A percentile compares a stretch with the other conserved stretches of the same genome.
Evolutionary conservation across 2,329 filamentous ascomycete genomes (phyloP).

Genomic region (Colletotrichum lupini): DNA sequence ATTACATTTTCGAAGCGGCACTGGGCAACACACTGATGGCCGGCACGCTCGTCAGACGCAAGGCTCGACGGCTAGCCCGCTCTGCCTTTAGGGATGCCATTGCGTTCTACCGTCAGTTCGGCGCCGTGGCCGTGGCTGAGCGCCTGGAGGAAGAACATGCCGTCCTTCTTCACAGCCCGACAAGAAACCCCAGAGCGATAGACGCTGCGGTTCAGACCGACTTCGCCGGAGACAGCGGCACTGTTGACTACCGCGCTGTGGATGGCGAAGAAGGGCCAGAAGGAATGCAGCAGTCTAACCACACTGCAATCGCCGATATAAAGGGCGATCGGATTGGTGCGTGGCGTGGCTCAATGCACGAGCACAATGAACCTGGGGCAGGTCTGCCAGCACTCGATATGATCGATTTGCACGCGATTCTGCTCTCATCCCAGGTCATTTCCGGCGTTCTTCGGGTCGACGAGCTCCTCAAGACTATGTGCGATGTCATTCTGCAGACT

Average conservation of each 20-base stretch:
- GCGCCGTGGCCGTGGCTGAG: slow-evolving; percentile 75
- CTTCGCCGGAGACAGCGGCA: slow-evolving; percentile 67
- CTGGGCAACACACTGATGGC: slow-evolving; percentile 80
- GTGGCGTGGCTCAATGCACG: slow-evolving; percentile 71
- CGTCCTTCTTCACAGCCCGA: slow-evolving; percentile 72
- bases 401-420: slow-evolving; percentile 82
- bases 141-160: slow-evolving; percentile 76
- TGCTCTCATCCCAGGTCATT: slow-evolving; percentile 82
- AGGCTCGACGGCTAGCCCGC: slow-evolving; percentile 74
- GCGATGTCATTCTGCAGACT: slow-evolving; percentile 82
- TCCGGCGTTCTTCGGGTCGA: slow-evolving; percentile 83
- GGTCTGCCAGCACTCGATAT: slow-evolving; percentile 82
- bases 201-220: slow-evolving; percentile 79
- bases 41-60: slow-evolving; percentile 74
- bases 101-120: slow-evolving; percentile 74
- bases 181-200: slow-evolving; percentile 65
- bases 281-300: slow-evolving; percentile 54
- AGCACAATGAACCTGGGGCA: slow-evolving; percentile 65
- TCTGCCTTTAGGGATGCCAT: slow-evolving; percentile 76
- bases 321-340: slow-evolving; percentile 70
- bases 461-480: slow-evolving; percentile 82
- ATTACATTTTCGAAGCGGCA: slow-evolving; percentile 77
- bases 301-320: slow-evolving; percentile 57
- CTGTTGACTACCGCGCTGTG: slow-evolving; percentile 62
- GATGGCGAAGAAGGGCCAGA: slow-evolving; percentile 56